Percentiles rank a stretch among this genome's conserved stretches.
These are phyloP conservation scores for Camellia japonica DNA, from an alignment of 148 eudicot species.

Conservation along the genomic window DNA sequence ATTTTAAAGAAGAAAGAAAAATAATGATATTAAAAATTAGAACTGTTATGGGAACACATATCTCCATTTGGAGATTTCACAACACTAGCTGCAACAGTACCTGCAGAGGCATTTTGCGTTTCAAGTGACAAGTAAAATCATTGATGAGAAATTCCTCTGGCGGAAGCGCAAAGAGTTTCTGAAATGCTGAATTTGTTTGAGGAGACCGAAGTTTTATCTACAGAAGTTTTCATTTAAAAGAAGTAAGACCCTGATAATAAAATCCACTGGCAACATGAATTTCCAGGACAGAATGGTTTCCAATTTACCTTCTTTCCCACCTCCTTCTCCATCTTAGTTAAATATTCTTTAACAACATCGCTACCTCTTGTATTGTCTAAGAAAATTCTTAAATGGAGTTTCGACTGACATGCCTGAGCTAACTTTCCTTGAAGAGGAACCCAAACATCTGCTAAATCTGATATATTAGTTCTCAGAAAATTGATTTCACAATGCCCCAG, in stretches of 20 bases:
- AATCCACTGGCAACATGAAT: conserved; percentile 1
- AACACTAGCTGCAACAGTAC: conserved; percentile 30
- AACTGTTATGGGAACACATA: not conserved
- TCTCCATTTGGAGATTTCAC: not conserved
- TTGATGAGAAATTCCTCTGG: conserved; percentile 96
- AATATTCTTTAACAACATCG: conserved; percentile 73
- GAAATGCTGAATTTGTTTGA: conserved; percentile 95
- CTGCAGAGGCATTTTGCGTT: conserved; percentile 95
- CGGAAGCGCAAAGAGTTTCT: conserved; percentile 90
- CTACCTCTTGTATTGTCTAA: conserved; percentile 73
- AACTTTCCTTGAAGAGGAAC: conserved; percentile 93
- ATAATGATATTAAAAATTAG: not conserved
- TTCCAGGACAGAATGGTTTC: conserved; percentile 1
- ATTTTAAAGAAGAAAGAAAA: not conserved
- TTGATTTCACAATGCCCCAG: conserved; percentile 89
- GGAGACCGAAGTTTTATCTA: conserved; percentile 89
- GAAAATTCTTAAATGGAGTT: conserved; percentile 80
- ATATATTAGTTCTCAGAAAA: conserved; percentile 71
- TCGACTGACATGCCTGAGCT: conserved; percentile 94
- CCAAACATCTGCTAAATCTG: conserved; percentile 85
- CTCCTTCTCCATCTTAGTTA: conserved; percentile 90
- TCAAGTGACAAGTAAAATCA: conserved; percentile 93
- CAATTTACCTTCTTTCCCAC: conserved; percentile 91
- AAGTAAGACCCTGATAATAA: not conserved
- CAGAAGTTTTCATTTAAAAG: conserved; percentile 16